Base-by-base conservation (phyloP, 129 eudicot genomes). In the Pulicaria dysenterica region DNA sequence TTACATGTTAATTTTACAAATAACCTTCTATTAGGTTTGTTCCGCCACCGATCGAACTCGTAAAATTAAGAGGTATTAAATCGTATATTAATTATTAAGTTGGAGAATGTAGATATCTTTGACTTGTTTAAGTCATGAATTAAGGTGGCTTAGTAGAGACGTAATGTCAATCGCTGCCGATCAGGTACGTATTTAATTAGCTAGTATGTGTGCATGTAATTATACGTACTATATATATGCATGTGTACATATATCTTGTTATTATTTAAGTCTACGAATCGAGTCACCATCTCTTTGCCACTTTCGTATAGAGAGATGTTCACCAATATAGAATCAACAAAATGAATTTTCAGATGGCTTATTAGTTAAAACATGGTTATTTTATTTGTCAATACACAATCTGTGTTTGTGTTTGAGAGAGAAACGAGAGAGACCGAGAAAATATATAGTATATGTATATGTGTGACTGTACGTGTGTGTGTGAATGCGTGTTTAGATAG, bases 361-460 rank as follows among this genome's bases (percentile, higher is more conserved):
- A 24, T 24, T 39, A 42, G 8, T 16, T 15, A 3, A 51, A 51
- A 69, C 38, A 54, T 6, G 60, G n/a, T 37, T 24, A 14, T 19
- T 38, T n/a, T 36, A n/a, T 53, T 8, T 67, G 31, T 47, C 44
- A 34, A 34, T 67, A 47, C 73, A 50, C 66, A 60, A n/a, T 48
- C 42, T 31, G 15, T 17, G 5, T 37, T 37, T 50, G 47, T 36
- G 39, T 31, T 24, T 12, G 8, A 38, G 31, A 24, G 2, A 24
- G 31, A 24, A 24, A 24, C 1, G 31, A 24, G 31, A 24, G 31
- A 24, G 31, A 0, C 31, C 1, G 31, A 24, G 31, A 24, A 24
- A 24, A 24, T 24, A 24, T 24, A 24, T 24, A 24, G 31, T 2
- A 24, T 24, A 24, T 24, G 31, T 24, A 24, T 24, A 24, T 24